phyloP scores from a whole-genome alignment of 2,329 filamentous ascomycete genomes.

The Sphaerulina musiva region DNA sequence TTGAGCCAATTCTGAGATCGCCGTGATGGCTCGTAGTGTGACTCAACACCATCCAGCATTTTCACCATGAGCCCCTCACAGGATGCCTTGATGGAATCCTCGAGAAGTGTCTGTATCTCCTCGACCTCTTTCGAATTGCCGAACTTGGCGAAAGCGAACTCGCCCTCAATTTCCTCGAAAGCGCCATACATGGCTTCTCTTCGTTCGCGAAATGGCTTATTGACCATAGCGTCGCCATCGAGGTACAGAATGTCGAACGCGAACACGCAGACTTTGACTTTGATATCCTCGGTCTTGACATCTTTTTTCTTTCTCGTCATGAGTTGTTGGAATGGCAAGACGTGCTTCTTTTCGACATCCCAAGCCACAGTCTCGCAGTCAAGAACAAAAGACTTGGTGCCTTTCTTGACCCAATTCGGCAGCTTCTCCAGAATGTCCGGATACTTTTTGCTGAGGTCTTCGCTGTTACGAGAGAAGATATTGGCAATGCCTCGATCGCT shows the following conservation, averaged over 20 bases:
- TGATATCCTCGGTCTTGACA: constrained; percentile 91
- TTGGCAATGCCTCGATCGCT: constrained; percentile 69
- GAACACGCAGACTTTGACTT: constrained; percentile 94
- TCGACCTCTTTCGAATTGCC: constrained; percentile 86
- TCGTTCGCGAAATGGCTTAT: constrained; percentile 77
- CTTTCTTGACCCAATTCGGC: constrained; percentile 78
- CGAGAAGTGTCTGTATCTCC: constrained; percentile 84
- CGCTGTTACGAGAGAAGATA: constrained; percentile 95
- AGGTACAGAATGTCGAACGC: constrained; percentile 92
- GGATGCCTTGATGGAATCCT: constrained; percentile 90
- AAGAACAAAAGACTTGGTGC: constrained; percentile 91
- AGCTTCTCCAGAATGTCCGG: constrained; percentile 89
- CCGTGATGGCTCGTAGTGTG: constrained; percentile 92
- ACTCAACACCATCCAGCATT: constrained; percentile 91
- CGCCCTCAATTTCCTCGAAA: constrained; percentile 74
- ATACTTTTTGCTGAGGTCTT: constrained; percentile 95
- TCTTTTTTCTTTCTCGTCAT: constrained; percentile 99
- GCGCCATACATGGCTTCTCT: constrained; percentile 66
- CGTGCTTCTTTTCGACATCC: constrained; percentile 92
- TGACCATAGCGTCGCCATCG: constrained; percentile 82
- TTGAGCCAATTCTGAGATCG: constrained; percentile 98
- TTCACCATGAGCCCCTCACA: constrained; percentile 99
- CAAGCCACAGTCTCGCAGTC: constrained; percentile 97
- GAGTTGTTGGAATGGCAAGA: constrained; percentile 91
- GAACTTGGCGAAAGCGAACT: constrained; percentile 82